A percentile compares a stretch with the other conserved stretches of the same genome.
Evolutionary conservation across 768 basidiomycete genomes (phyloP).

Genomic region (Dictyophora rubrovolvata): DNA sequence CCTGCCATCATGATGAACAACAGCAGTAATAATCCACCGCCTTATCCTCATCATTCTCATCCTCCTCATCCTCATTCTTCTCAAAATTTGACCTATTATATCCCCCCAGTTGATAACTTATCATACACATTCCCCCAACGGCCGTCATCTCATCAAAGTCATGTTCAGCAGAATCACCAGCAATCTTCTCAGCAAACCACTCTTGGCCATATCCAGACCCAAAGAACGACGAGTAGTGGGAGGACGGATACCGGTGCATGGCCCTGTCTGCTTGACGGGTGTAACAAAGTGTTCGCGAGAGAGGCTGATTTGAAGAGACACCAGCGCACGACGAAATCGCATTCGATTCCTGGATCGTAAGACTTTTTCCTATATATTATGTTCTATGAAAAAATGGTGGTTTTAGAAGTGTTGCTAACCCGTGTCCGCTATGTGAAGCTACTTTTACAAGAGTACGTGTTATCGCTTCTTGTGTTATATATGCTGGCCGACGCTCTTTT

Average conservation of each 20-base stretch:
- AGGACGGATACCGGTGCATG: constrained; percentile 41
- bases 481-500: background rate
- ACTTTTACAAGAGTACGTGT: constrained; percentile 64
- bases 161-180: background rate
- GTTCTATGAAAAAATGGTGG: constrained; percentile 9
- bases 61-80: background rate
- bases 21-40: background rate
- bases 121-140: background rate
- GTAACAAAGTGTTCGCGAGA: constrained; percentile 72
- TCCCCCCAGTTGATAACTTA: background rate
- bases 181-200: background rate
- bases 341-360: constrained; percentile 66
- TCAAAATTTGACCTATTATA: background rate
- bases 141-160: background rate
- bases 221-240: background rate
- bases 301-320: constrained; percentile 78
- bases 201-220: background rate
- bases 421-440: constrained; percentile 73
- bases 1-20: background rate
- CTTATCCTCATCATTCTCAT: background rate
- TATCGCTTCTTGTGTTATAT: background rate
- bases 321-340: constrained; percentile 68
- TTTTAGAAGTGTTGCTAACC: constrained; percentile 26
- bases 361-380: constrained; percentile 19
- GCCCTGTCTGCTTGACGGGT: constrained; percentile 76